These are phyloP conservation scores for Aureobasidium sp. DNA, from an alignment of 2,329 filamentous ascomycete species.

Conservation along the genomic window DNA sequence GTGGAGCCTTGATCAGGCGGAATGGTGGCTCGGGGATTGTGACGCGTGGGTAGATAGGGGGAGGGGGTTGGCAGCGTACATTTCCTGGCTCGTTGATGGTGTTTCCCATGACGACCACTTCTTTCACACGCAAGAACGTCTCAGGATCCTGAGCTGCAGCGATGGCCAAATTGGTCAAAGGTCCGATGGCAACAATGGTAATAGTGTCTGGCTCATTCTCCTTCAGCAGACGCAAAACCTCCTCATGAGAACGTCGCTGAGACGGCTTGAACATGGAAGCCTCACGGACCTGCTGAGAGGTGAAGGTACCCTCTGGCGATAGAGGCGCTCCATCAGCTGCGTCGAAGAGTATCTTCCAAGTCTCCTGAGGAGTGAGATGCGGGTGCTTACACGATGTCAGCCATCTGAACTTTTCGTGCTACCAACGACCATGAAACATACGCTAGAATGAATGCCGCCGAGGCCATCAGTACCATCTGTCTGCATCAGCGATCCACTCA, in stretches of 20 bases:
- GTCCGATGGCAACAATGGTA: constrained; percentile 83
- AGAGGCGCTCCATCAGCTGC: constrained; percentile 24
- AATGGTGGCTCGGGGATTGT: constrained; percentile 28
- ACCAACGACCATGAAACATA: constrained; percentile 21
- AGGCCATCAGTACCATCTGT: constrained; percentile 44
- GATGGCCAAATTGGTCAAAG: constrained; percentile 86
- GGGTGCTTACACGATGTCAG: constrained; percentile 34
- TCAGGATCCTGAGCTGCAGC: constrained; percentile 84
- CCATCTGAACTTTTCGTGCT: no score
- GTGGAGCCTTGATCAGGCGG: constrained; percentile 34
- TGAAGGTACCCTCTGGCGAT: constrained; percentile 25
- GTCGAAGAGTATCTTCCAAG: constrained; percentile 42
- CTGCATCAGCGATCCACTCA: constrained; percentile 9
- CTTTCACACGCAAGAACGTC: constrained; percentile 80
- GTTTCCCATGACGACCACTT: constrained; percentile 94
- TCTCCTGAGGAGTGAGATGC: constrained; percentile 41
- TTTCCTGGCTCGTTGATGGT: constrained; percentile 75
- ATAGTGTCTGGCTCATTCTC: constrained; percentile 79
- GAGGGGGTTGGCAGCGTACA: constrained; percentile 29
- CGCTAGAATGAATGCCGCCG: constrained; percentile 42
- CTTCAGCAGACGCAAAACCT: constrained; percentile 79
- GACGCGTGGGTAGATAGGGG: constrained; percentile 21
- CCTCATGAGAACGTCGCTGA: constrained; percentile 64
- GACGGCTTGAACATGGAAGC: constrained; percentile 64
- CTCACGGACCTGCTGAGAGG: constrained; percentile 27